phyloP scores from a whole-genome alignment of 257 asterid species.

The Ophiorrhiza pumila region DNA sequence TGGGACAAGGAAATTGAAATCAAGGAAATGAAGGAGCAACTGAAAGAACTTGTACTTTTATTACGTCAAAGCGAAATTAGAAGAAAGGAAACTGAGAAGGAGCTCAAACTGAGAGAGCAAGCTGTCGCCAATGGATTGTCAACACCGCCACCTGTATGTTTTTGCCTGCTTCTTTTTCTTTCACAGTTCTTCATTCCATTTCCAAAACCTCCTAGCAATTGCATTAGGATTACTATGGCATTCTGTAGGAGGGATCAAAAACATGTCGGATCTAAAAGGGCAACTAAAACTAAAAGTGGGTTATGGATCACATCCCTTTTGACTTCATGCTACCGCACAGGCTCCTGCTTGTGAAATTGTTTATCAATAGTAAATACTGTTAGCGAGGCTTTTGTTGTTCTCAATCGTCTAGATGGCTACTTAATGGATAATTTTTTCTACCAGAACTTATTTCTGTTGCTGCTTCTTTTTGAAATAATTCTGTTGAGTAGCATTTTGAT shows the following conservation, averaged over 20 bases:
- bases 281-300: background rate
- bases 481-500: background rate
- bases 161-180: background rate
- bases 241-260: background rate
- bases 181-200: background rate
- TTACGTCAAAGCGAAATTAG: conserved; percentile 82
- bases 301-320: background rate
- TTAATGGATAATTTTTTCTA: background rate
- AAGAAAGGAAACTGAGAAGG: conserved; percentile 82
- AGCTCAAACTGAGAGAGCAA: conserved; percentile 72
- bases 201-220: background rate
- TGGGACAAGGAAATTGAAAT: conserved; percentile 87
- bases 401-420: background rate
- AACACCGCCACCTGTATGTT: conserved; percentile 74
- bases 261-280: background rate
- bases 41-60: conserved; percentile 81
- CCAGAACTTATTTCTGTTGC: background rate
- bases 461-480: background rate
- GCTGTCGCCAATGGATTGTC: conserved; percentile 49
- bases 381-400: background rate
- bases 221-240: background rate
- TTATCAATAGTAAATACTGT: too few species aligned
- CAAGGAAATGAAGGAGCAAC: conserved; percentile 93
- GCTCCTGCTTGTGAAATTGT: too few species aligned
- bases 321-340: background rate